A percentile compares a stretch with the other conserved stretches of the same genome.
Evolutionary conservation across 306 rosid species (phyloP).

Genomic region (Cicer cuneatum): DNA sequence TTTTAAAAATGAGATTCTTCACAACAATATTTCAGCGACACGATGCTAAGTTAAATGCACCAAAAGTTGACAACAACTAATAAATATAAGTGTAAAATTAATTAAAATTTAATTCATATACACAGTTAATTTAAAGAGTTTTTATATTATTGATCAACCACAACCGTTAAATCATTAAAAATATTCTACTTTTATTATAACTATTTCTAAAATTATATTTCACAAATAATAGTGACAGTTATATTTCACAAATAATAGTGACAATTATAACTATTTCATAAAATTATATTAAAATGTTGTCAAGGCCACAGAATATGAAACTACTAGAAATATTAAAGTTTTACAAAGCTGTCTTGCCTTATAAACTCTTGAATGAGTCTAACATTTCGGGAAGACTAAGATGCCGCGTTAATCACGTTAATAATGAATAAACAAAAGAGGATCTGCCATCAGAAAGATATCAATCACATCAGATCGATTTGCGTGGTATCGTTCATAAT

Average conservation of each 20-base stretch:
- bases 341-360: constrained; percentile 26
- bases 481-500: constrained; percentile 52
- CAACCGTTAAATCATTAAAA: too few species aligned
- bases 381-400: constrained; percentile 76
- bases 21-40: too few species aligned
- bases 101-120: too few species aligned
- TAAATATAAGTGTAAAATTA: background rate
- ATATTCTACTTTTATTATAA: too few species aligned
- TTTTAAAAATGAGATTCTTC: too few species aligned
- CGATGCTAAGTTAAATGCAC: background rate
- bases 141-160: too few species aligned
- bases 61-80: constrained; percentile 26
- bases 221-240: too few species aligned
- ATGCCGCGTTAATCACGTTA: constrained; percentile 54
- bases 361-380: constrained; percentile 34
- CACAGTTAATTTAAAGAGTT: too few species aligned
- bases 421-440: constrained; percentile 29
- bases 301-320: constrained; percentile 41
- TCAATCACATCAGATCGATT: constrained; percentile 50
- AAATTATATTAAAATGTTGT: constrained; percentile 42
- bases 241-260: too few species aligned
- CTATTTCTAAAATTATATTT: too few species aligned
- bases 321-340: constrained; percentile 44
- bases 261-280: too few species aligned
- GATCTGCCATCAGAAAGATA: constrained; percentile 37